Evolutionary conservation across 2,329 filamentous ascomycete species (phyloP).

Genomic region (Chalaropsis thielavioides): DNA sequence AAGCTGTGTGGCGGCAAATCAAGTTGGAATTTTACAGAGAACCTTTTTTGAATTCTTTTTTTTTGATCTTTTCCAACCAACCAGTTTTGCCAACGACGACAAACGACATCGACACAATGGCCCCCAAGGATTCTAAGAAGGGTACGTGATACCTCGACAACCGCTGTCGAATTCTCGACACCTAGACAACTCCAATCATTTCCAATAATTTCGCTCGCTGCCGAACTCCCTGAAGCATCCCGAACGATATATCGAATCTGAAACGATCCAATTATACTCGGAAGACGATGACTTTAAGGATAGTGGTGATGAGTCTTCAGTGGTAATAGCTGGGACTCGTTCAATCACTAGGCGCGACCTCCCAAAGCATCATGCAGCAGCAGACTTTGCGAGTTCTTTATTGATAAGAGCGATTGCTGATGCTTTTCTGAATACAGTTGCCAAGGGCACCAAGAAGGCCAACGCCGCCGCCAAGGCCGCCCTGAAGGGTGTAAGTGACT

Average conservation of each 20-base stretch:
- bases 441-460: constrained; percentile 69
- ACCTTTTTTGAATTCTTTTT: constrained; percentile 9
- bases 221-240: constrained; percentile 13
- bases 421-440: constrained; percentile 38
- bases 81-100: constrained; percentile 17
- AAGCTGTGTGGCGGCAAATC: constrained; percentile 2
- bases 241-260: constrained; percentile 18
- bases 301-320: constrained; percentile 4
- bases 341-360: constrained; percentile 10
- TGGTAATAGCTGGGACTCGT: constrained; percentile 16
- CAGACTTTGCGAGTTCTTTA: constrained; percentile 62
- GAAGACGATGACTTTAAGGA: constrained; percentile 1
- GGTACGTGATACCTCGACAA: constrained; percentile 29
- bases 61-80: constrained; percentile 11
- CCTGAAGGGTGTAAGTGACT: constrained; percentile 74
- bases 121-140: constrained; percentile 32
- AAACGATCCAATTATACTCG: constrained; percentile 10
- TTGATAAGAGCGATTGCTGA: constrained; percentile 54
- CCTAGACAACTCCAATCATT: not conserved
- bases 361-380: constrained; percentile 48
- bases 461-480: constrained; percentile 89
- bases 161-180: constrained; percentile 6
- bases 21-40: constrained; percentile 13
- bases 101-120: constrained; percentile 25
- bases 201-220: not conserved